Evolutionary conservation across 352 stramenopile species (phyloP).

Genomic region (Phytophthora cactorum): DNA sequence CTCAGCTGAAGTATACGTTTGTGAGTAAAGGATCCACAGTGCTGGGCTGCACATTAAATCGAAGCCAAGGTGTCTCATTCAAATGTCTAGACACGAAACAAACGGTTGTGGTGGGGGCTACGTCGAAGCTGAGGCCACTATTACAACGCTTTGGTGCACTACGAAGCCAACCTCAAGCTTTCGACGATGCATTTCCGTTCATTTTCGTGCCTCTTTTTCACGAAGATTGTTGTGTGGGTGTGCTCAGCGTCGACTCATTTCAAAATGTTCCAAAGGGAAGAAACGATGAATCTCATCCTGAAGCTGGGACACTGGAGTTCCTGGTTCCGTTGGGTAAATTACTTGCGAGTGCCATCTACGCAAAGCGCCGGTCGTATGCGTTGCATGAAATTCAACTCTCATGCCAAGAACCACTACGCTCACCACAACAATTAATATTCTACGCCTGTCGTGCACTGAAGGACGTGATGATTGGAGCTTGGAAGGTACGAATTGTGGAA

Average conservation of each 20-base stretch:
- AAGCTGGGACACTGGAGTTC: constrained; percentile 65
- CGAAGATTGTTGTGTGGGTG: constrained; percentile 64
- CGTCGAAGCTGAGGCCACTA: constrained; percentile 40
- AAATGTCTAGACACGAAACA: constrained; percentile 52
- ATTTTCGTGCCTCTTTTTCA: constrained; percentile 73
- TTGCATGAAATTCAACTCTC: constrained; percentile 55
- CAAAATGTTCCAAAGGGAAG: constrained; percentile 58
- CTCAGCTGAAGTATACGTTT: constrained; percentile 62
- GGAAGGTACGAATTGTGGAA: constrained; percentile 66
- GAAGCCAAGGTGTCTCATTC: constrained; percentile 64
- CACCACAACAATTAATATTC: constrained; percentile 65
- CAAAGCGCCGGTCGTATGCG: constrained; percentile 61
- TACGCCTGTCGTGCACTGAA: constrained; percentile 47
- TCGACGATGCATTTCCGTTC: constrained; percentile 47
- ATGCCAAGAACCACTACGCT: constrained; percentile 47
- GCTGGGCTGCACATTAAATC: constrained; percentile 32
- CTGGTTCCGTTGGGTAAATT: constrained; percentile 46
- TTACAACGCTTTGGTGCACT: constrained; percentile 36
- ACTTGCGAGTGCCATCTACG: constrained; percentile 59
- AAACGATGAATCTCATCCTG: constrained; percentile 64
- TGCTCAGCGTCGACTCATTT: constrained; percentile 73
- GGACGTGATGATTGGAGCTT: constrained; percentile 52
- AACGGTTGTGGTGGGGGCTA: constrained; percentile 43
- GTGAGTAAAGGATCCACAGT: constrained; percentile 46
- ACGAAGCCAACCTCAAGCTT: constrained; percentile 3